Percentiles rank a stretch among this genome's conserved stretches.
These are phyloP conservation scores for Mucor circinelloides DNA, from an alignment of 371 early-diverging fungal species.

Conservation along the genomic window DNA sequence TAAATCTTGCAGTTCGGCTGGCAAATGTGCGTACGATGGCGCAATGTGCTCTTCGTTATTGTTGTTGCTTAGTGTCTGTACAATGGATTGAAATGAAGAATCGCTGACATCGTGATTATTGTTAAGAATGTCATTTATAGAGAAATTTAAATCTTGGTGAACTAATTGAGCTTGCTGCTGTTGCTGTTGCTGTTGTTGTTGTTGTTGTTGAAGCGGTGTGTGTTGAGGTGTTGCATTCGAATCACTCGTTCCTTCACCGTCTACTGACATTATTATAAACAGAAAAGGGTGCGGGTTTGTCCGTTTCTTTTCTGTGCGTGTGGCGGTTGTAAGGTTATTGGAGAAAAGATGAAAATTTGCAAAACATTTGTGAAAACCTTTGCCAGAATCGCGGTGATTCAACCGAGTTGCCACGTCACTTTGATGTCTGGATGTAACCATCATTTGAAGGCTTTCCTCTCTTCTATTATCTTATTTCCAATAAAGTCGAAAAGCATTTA, in stretches of 20 bases:
- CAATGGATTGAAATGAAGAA: conserved; percentile 43
- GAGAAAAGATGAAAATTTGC: background rate
- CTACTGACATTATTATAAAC: background rate
- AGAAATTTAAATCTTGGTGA: conserved; percentile 29
- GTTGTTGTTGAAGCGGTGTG: background rate
- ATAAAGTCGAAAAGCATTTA: too few relatives aligned
- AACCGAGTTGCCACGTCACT: background rate
- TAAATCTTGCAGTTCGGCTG: conserved; percentile 44
- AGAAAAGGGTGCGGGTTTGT: background rate
- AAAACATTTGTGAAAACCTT: background rate
- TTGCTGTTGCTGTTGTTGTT: conserved; percentile 1
- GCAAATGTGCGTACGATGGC: conserved; percentile 36
- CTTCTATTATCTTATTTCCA: too few relatives aligned
- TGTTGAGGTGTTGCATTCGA: background rate
- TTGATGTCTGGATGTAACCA: background rate
- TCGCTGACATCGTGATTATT: conserved; percentile 34
- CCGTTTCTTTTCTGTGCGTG: background rate
- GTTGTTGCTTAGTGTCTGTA: conserved; percentile 29
- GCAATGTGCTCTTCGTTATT: conserved; percentile 17
- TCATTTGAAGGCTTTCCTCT: too few relatives aligned
- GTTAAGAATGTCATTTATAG: conserved; percentile 38
- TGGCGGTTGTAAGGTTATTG: background rate
- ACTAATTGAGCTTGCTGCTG: conserved; percentile 12
- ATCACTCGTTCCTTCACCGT: conserved; percentile 6
- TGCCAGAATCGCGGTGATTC: background rate